A percentile compares a stretch with the other conserved stretches of the same genome.
These are phyloP conservation scores for Brassica hybrid DNA, from an alignment of 441 rosid species.

Conservation along the genomic window DNA sequence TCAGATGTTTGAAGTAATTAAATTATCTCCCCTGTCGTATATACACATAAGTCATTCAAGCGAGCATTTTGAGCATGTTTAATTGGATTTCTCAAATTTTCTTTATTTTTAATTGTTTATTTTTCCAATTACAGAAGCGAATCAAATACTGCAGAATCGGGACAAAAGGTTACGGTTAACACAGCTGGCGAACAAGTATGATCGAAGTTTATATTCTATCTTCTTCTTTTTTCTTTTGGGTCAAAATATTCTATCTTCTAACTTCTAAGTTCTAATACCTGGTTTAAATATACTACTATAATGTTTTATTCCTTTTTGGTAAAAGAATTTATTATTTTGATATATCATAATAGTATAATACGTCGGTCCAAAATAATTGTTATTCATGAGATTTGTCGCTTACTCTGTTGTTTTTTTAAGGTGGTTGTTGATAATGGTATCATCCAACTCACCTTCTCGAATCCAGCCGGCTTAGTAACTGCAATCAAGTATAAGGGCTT, in stretches of 20 bases:
- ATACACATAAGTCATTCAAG: not conserved
- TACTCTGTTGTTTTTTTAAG: constrained; percentile 44
- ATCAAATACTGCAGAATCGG: not conserved
- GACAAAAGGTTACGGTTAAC: constrained; percentile 20
- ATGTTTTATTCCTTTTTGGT: not conserved
- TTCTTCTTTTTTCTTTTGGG: not conserved
- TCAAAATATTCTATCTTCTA: too few species aligned
- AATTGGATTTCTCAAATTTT: not conserved
- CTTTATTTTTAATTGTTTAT: not conserved
- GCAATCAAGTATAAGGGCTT: constrained; percentile 66
- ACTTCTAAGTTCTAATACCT: not conserved
- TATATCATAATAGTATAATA: not conserved
- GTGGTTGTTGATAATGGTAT: constrained; percentile 61
- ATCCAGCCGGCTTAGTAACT: constrained; percentile 48
- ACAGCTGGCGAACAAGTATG: constrained; percentile 29
- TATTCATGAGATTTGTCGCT: not conserved
- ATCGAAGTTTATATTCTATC: not conserved
- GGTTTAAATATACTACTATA: not conserved
- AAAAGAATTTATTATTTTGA: not conserved
- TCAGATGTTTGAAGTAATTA: too few species aligned
- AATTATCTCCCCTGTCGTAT: too few species aligned
- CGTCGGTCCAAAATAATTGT: not conserved
- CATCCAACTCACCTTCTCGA: constrained; percentile 59
- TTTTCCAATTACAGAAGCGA: constrained; percentile 26
- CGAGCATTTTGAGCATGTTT: not conserved